phyloP scores from a whole-genome alignment of 2,329 filamentous ascomycete genomes.

The Rugonectria rugulosa region DNA sequence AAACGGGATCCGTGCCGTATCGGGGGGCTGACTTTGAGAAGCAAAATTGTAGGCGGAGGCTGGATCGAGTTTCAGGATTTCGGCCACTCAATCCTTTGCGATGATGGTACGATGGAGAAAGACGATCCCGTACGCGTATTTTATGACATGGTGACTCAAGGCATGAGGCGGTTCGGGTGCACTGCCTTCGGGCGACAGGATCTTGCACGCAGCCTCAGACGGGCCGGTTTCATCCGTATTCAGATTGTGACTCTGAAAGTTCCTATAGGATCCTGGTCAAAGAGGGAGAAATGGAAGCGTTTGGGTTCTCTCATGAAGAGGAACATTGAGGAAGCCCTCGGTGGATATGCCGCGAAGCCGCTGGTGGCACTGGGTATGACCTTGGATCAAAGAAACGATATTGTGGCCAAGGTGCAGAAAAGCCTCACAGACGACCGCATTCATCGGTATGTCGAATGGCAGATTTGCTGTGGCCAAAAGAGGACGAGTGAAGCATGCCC shows the following conservation, averaged over 20 bases:
- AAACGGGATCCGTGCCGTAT: not conserved
- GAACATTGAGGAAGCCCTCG: slow-evolving; percentile 51
- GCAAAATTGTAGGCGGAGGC: slow-evolving; percentile 55
- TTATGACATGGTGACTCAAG: slow-evolving; percentile 42
- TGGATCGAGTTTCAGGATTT: slow-evolving; percentile 61
- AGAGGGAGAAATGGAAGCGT: slow-evolving; percentile 49
- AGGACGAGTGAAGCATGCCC: too few species aligned
- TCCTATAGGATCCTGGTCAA: slow-evolving; percentile 56
- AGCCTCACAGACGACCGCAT: slow-evolving; percentile 45
- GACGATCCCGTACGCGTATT: slow-evolving; percentile 49
- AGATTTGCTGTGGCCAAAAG: slow-evolving; percentile 55
- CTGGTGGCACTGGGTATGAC: slow-evolving; percentile 48
- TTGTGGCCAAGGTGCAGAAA: slow-evolving; percentile 42
- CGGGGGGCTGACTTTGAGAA: slow-evolving; percentile 31
- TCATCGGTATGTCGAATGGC: slow-evolving; percentile 54
- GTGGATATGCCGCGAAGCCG: slow-evolving; percentile 52
- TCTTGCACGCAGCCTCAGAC: slow-evolving; percentile 46
- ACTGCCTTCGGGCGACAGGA: slow-evolving; percentile 46
- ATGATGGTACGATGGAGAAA: slow-evolving; percentile 53
- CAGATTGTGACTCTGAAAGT: slow-evolving; percentile 51
- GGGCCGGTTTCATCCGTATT: slow-evolving; percentile 55
- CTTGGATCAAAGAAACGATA: slow-evolving; percentile 43
- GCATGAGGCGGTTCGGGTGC: slow-evolving; percentile 48
- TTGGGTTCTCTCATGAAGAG: slow-evolving; percentile 55
- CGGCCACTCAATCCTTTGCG: slow-evolving; percentile 49